phyloP scores from a whole-genome alignment of 208 protist genomes.

The Leishmania lainsoni region DNA sequence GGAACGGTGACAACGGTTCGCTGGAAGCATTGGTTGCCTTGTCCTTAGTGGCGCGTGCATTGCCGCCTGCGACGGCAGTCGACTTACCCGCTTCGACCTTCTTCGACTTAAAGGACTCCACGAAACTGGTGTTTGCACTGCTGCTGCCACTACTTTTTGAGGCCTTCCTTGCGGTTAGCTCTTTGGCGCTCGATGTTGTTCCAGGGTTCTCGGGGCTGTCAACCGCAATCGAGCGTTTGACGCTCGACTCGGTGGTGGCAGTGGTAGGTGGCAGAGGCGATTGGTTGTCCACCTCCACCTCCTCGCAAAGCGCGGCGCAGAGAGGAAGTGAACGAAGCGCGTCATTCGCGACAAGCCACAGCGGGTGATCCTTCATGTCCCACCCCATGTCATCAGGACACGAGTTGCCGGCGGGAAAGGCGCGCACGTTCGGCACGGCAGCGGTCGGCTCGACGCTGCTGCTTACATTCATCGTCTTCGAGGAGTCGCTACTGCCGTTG shows the following conservation, averaged over 20 bases:
- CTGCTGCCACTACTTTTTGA: neutral
- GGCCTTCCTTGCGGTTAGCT: neutral
- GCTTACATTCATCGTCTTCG: neutral
- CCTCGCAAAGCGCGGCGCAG: conserved; percentile 96
- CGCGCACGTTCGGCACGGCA: conserved; percentile 5
- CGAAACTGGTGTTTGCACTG: neutral
- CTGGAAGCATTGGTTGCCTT: neutral
- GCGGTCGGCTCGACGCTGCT: neutral
- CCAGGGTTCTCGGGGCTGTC: neutral
- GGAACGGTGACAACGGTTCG: neutral
- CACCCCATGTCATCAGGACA: conserved; percentile 45
- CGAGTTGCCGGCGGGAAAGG: neutral
- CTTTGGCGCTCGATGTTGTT: neutral
- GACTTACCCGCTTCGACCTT: neutral
- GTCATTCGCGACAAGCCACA: conserved; percentile 80
- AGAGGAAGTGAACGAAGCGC: conserved; percentile 76
- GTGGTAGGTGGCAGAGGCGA: neutral
- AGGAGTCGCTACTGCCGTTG: conserved; percentile 34
- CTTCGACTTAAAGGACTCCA: neutral
- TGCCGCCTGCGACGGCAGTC: neutral
- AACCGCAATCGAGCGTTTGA: neutral
- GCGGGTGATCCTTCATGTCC: conserved; percentile 72
- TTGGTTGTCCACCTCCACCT: conserved; percentile 17
- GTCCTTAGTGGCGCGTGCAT: neutral
- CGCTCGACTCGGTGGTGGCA: neutral